Evolutionary conservation across 805 yeast genomes (phyloP).

Genomic region (Candida golubevii): DNA sequence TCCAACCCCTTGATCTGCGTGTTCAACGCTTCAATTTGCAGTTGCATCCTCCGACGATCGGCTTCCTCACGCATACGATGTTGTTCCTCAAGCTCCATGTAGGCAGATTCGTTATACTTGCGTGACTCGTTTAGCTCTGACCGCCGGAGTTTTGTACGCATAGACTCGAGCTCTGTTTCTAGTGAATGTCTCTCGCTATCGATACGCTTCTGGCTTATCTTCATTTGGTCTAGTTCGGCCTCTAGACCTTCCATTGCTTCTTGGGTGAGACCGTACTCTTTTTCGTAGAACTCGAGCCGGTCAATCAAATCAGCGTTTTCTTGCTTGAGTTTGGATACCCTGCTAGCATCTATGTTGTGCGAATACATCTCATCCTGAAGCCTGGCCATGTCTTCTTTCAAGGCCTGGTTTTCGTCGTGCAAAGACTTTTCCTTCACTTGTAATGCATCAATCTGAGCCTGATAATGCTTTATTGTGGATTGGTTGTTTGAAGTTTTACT

Average conservation of each 20-base stretch:
- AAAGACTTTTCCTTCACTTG: slow-evolving; percentile 19
- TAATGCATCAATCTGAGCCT: slow-evolving; percentile 23
- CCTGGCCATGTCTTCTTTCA: slow-evolving; percentile 26
- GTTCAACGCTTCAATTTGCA: slow-evolving; percentile 33
- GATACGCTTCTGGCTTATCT: slow-evolving; percentile 9
- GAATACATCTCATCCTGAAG: slow-evolving; percentile 23
- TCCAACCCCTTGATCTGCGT: slow-evolving; percentile 33
- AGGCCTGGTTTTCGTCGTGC: slow-evolving; percentile 16
- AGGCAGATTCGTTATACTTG: slow-evolving; percentile 16
- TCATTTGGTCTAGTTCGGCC: slow-evolving; percentile 22
- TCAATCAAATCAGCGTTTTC: slow-evolving; percentile 22
- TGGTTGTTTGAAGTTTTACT: slow-evolving; percentile 13
- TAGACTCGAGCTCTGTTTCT: slow-evolving; percentile 26
- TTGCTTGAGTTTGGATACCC: slow-evolving; percentile 12
- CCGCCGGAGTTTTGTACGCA: slow-evolving; percentile 15
- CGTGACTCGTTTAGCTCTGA: slow-evolving; percentile 15
- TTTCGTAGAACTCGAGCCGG: slow-evolving; percentile 25
- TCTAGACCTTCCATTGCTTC: slow-evolving; percentile 22
- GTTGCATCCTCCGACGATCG: slow-evolving; percentile 20
- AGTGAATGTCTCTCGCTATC: slow-evolving; percentile 21
- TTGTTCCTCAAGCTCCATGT: slow-evolving; percentile 21
- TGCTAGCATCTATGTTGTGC: slow-evolving; percentile 14
- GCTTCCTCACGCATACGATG: slow-evolving; percentile 20
- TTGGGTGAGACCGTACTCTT: slow-evolving; percentile 24
- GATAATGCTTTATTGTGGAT: slow-evolving; percentile 16